A percentile compares a stretch with the other conserved stretches of the same genome.
Evolutionary conservation across 805 yeast genomes (phyloP).

Genomic region (Saturnispora bothae): DNA sequence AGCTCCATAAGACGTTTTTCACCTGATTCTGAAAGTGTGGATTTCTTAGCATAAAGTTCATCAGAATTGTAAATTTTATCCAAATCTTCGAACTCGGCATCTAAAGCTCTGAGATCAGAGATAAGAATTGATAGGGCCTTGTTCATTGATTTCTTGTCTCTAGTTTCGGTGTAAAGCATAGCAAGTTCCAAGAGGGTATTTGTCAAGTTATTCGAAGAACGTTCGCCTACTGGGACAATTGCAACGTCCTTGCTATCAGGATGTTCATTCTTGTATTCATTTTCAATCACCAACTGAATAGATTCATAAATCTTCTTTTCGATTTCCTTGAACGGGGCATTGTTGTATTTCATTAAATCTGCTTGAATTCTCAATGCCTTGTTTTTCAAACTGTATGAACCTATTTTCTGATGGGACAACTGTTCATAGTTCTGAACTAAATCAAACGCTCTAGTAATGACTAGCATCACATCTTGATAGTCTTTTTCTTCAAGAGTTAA

Average conservation of each 20-base stretch:
- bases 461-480: slow-evolving; percentile 18
- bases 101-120: slow-evolving; percentile 25
- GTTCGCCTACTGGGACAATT: slow-evolving; percentile 18
- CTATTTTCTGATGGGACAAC: slow-evolving; percentile 14
- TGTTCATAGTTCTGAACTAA: slow-evolving; percentile 24
- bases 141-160: slow-evolving; percentile 14
- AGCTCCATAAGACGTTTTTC: slow-evolving; percentile 19
- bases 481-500: slow-evolving; percentile 23
- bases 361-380: slow-evolving; percentile 30
- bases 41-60: slow-evolving; percentile 12
- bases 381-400: slow-evolving; percentile 23
- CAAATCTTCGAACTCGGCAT: slow-evolving; percentile 17
- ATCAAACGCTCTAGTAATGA: slow-evolving; percentile 23
- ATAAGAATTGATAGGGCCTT: slow-evolving; percentile 28
- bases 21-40: slow-evolving; percentile 10
- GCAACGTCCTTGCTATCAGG: slow-evolving; percentile 12
- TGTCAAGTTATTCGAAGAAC: slow-evolving; percentile 17
- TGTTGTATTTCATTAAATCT: slow-evolving; percentile 18
- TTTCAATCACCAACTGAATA: slow-evolving; percentile 17
- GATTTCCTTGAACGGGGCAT: slow-evolving; percentile 17
- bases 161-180: slow-evolving; percentile 21
- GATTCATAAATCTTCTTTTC: slow-evolving; percentile 25
- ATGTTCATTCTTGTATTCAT: slow-evolving; percentile 16
- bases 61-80: slow-evolving; percentile 13
- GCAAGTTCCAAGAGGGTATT: slow-evolving; percentile 25